These are phyloP conservation scores for Coniochaeta pulveracea DNA, from an alignment of 2,329 filamentous ascomycete genomes.

Conservation along the genomic window DNA sequence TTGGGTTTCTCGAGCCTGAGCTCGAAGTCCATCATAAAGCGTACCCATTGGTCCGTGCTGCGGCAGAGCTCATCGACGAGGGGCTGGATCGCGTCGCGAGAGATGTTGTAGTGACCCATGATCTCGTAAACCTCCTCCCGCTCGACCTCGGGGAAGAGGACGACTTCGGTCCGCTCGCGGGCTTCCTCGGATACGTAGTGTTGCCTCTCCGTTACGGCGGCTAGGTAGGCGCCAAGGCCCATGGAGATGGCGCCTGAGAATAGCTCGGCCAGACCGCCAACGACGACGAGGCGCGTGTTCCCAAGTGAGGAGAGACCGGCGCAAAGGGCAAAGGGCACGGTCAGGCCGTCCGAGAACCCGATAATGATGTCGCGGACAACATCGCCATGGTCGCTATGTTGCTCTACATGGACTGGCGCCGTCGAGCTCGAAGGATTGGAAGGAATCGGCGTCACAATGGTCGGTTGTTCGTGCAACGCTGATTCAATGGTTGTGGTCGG, in stretches of 20 bases:
- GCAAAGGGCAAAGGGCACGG: conserved; percentile 68
- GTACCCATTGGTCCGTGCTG: conserved; percentile 36
- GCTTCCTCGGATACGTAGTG: conserved; percentile 36
- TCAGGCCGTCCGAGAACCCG: conserved; percentile 68
- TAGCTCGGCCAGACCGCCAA: conserved; percentile 63
- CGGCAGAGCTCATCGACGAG: conserved; percentile 38
- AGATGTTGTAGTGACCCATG: conserved; percentile 31
- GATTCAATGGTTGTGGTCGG: neutral
- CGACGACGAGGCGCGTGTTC: conserved; percentile 55
- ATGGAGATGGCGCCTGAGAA: conserved; percentile 68
- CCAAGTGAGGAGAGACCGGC: conserved; percentile 59
- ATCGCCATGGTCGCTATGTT: neutral
- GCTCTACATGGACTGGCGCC: neutral
- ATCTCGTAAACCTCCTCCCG: conserved; percentile 36
- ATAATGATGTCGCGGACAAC: conserved; percentile 30
- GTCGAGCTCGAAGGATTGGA: neutral
- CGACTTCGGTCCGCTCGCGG: conserved; percentile 31
- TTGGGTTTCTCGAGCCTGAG: conserved; percentile 33
- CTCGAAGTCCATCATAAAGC: conserved; percentile 47
- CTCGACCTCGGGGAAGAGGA: conserved; percentile 29
- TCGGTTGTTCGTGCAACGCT: neutral
- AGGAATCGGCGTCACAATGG: neutral
- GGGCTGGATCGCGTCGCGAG: conserved; percentile 25
- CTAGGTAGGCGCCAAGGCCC: conserved; percentile 65
- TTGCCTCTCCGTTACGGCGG: conserved; percentile 45